These are phyloP conservation scores for Xylariaceae sp. DNA, from an alignment of 2,329 filamentous ascomycete genomes.

Conservation along the genomic window DNA sequence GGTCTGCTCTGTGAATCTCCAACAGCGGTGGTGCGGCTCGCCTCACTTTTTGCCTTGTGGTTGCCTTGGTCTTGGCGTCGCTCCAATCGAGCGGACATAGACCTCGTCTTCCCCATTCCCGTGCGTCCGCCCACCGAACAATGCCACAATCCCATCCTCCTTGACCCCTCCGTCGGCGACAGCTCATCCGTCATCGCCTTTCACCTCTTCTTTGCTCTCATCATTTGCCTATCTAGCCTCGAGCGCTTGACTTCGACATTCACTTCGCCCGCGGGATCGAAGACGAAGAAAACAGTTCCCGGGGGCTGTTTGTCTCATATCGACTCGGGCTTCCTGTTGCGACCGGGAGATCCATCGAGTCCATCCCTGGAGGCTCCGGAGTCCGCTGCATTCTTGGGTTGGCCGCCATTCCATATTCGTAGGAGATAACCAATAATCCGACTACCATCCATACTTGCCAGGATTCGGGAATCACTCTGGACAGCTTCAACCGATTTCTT, in stretches of 20 bases:
- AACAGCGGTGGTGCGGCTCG: slow-evolving; percentile 4
- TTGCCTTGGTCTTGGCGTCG: slow-evolving; percentile 20
- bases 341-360: not conserved
- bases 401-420: too few relatives aligned
- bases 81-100: not conserved
- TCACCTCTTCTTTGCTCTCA: not conserved
- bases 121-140: not conserved
- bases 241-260: not conserved
- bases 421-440: too few relatives aligned
- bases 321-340: too few relatives aligned
- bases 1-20: slow-evolving; percentile 3
- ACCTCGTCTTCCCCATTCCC: not conserved
- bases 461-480: too few relatives aligned
- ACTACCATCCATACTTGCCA: too few relatives aligned
- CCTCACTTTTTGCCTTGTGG: slow-evolving; percentile 19
- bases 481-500: too few relatives aligned
- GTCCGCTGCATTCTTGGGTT: too few relatives aligned
- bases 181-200: not conserved
- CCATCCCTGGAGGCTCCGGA: too few relatives aligned
- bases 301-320: too few relatives aligned
- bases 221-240: slow-evolving; percentile 1
- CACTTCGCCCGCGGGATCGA: slow-evolving; percentile 1
- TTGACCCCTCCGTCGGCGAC: not conserved
- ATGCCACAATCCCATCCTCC: not conserved
- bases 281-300: not conserved